These are phyloP conservation scores for Solanum gandarillasii DNA, from an alignment of 257 asterid species.

Conservation along the genomic window DNA sequence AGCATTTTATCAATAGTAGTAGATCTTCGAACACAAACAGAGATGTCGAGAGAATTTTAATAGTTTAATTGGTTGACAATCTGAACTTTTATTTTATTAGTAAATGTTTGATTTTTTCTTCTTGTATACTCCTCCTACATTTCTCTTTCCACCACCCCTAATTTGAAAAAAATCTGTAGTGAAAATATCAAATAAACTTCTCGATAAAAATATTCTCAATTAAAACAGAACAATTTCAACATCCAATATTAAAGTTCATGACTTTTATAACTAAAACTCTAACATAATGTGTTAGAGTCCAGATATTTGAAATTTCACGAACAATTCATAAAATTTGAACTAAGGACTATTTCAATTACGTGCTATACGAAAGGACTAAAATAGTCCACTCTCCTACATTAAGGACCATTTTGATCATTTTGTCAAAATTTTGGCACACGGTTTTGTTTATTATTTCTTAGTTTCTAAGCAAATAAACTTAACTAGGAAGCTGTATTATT, in stretches of 20 bases:
- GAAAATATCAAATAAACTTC: too few relatives aligned
- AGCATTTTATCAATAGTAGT: background rate
- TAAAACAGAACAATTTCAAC: rapidly evolving
- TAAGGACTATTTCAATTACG: background rate
- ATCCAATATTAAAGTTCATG: rapidly evolving
- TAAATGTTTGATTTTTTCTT: too few relatives aligned
- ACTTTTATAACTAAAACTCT: background rate
- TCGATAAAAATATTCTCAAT: too few relatives aligned
- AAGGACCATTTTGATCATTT: background rate
- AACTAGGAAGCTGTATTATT: background rate
- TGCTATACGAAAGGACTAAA: background rate
- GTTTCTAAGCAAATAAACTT: background rate
- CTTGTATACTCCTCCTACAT: too few relatives aligned
- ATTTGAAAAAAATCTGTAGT: too few relatives aligned
- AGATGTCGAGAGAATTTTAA: rapidly evolving
- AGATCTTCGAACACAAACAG: too few relatives aligned
- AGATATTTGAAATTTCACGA: rapidly evolving
- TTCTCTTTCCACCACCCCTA: too few relatives aligned
- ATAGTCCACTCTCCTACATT: background rate
- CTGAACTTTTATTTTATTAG: too few relatives aligned
- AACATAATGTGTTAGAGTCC: rapidly evolving
- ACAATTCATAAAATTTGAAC: rapidly evolving
- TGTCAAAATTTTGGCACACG: background rate
- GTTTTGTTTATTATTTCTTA: background rate
- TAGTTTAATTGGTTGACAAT: rapidly evolving